These are phyloP conservation scores for Cydonia oblonga DNA, from an alignment of 331 rosid species.

Conservation along the genomic window DNA sequence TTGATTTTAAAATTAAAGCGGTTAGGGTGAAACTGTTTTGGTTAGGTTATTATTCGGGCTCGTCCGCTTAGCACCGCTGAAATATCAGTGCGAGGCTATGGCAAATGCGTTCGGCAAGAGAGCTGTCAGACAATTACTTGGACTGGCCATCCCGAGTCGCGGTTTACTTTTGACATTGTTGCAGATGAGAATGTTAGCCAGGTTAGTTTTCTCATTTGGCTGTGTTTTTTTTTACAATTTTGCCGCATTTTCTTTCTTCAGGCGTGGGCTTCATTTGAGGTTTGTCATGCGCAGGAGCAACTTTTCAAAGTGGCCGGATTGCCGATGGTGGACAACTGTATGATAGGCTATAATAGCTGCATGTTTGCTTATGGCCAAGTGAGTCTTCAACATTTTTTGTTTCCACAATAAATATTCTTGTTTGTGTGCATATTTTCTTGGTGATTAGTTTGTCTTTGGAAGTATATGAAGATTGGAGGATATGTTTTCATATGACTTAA, in stretches of 20 bases:
- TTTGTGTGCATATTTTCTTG: background rate
- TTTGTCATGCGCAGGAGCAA: constrained; percentile 51
- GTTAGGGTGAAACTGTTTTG: background rate
- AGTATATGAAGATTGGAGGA: background rate
- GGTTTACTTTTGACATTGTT: constrained; percentile 86
- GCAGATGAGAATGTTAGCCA: constrained; percentile 95
- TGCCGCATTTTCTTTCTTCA: background rate
- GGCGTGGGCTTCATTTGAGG: constrained; percentile 5
- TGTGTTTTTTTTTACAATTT: background rate
- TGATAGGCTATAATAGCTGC: constrained; percentile 96
- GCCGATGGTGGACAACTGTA: constrained; percentile 93
- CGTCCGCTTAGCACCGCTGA: constrained; percentile 84
- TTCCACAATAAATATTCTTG: background rate
- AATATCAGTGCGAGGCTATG: constrained; percentile 73
- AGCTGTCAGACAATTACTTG: constrained; percentile 68
- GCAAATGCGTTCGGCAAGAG: constrained; percentile 75
- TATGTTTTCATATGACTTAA: background rate
- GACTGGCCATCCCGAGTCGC: constrained; percentile 93
- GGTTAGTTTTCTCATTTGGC: constrained; percentile 25
- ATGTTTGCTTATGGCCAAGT: constrained; percentile 99
- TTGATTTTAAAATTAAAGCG: background rate
- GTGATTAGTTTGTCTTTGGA: background rate
- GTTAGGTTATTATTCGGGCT: constrained; percentile 85
- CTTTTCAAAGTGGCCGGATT: constrained; percentile 90
- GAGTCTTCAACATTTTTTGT: constrained; percentile 20